Percentiles rank a stretch among this genome's conserved stretches.
Conservation (phyloP, 2,329 filamentous ascomycete genomes). For the Alternaria solani region DNA sequence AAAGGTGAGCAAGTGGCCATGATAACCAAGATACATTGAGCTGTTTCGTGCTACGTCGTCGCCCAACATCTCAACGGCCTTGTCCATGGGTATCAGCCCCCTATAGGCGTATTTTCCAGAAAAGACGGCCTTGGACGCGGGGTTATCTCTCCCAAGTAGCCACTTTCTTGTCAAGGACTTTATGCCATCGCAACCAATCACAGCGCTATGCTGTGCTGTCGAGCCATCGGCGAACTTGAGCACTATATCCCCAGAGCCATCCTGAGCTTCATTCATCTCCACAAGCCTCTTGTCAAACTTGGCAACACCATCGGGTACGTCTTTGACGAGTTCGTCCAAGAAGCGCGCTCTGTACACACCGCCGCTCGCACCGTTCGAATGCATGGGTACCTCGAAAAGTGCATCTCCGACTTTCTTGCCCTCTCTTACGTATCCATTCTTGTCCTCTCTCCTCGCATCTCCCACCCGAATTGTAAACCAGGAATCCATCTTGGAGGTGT, state of each 20-base stretch:
- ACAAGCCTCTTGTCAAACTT: constrained; percentile 55
- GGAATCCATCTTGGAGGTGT: constrained; percentile 29
- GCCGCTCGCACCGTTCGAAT: constrained; percentile 37
- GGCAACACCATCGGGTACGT: constrained; percentile 56
- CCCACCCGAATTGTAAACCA: constrained; percentile 47
- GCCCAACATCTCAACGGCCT: constrained; percentile 60
- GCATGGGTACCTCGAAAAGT: constrained; percentile 39
- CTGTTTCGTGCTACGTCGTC: constrained; percentile 60
- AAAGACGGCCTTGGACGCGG: constrained; percentile 60
- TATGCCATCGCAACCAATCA: constrained; percentile 72
- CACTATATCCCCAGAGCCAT: constrained; percentile 46
- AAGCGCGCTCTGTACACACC: constrained; percentile 60
- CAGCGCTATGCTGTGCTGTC: constrained; percentile 56
- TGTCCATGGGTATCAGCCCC: constrained; percentile 67
- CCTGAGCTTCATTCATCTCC: constrained; percentile 38
- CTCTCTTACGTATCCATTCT: constrained; percentile 37
- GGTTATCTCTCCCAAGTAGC: constrained; percentile 59
- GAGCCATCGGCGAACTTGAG: constrained; percentile 59
- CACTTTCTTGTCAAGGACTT: constrained; percentile 64
- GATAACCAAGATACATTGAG: constrained; percentile 67
- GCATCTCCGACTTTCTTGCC: constrained; percentile 44
- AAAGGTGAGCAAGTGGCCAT: constrained; percentile 69
- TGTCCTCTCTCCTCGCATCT: constrained; percentile 41
- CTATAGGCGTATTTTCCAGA: constrained; percentile 70
- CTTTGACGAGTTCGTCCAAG: constrained; percentile 59